Evolutionary conservation across 768 basidiomycete species (phyloP).

Genomic region (Mycena capillaripes): DNA sequence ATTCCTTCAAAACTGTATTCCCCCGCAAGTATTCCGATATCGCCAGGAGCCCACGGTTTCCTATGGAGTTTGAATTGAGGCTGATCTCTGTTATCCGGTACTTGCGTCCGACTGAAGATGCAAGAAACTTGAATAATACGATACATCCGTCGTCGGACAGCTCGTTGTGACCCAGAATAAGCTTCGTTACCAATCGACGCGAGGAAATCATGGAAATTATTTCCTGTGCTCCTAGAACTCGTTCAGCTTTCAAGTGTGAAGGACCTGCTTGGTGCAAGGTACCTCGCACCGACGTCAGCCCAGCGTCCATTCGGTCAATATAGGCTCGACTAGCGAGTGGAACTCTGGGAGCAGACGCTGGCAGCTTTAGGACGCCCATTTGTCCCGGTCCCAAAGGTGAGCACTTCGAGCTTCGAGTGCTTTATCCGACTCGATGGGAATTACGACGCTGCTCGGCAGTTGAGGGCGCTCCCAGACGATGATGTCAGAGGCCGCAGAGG

Average conservation of each 20-base stretch:
- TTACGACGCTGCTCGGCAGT: no score
- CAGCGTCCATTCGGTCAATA: constrained; percentile 46
- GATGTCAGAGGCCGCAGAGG: no score
- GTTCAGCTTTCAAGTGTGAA: not conserved
- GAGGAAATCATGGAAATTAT: constrained; percentile 62
- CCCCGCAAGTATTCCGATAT: constrained; percentile 64
- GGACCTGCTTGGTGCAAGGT: not conserved
- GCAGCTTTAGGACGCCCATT: constrained; percentile 15
- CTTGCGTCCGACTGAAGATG: constrained; percentile 60
- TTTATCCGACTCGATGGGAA: no score
- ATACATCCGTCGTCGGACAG: constrained; percentile 72
- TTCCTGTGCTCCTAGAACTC: constrained; percentile 61
- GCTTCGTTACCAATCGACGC: constrained; percentile 63
- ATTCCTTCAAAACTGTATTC: constrained; percentile 60
- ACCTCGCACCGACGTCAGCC: constrained; percentile 45
- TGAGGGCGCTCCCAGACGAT: no score
- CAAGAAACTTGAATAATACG: constrained; percentile 67
- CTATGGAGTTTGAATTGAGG: constrained; percentile 70
- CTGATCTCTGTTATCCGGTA: constrained; percentile 67
- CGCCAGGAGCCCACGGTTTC: constrained; percentile 67
- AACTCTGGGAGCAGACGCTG: constrained; percentile 1
- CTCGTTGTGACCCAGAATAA: constrained; percentile 68
- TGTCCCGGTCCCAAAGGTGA: no score
- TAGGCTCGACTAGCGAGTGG: constrained; percentile 32
- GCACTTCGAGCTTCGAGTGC: no score